Evolutionary conservation across 176 grass and related monocot genomes (phyloP).

Genomic region (Avena eriantha): DNA sequence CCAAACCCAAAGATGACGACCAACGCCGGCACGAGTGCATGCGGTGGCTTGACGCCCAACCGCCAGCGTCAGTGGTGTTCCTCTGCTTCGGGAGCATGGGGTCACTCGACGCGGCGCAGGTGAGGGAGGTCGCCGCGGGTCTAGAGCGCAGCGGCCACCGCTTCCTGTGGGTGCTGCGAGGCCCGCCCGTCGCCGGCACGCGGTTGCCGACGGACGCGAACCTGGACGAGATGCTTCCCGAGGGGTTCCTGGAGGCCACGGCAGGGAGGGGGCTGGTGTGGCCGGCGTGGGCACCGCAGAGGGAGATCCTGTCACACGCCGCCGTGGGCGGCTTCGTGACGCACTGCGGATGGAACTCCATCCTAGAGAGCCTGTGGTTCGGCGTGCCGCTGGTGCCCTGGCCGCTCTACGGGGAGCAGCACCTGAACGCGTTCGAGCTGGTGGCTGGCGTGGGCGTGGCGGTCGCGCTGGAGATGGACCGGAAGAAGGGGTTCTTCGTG

Average conservation of each 20-base stretch:
- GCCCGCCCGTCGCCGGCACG: background rate
- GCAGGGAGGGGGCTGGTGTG: slow-evolving; percentile 3
- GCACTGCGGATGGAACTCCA: slow-evolving; percentile 61
- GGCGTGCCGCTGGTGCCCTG: slow-evolving; percentile 28
- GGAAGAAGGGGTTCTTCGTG: background rate
- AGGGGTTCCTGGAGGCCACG: background rate
- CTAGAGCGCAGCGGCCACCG: slow-evolving; percentile 27
- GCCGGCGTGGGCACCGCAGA: slow-evolving; percentile 21
- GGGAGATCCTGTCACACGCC: slow-evolving; percentile 5
- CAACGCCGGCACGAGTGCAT: slow-evolving; percentile 11
- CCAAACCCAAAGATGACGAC: background rate
- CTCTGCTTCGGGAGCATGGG: slow-evolving; percentile 69
- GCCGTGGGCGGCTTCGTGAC: slow-evolving; percentile 46
- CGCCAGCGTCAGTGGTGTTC: slow-evolving; percentile 49
- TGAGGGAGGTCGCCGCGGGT: background rate
- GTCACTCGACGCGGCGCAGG: slow-evolving; percentile 13
- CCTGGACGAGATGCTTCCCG: slow-evolving; percentile 3
- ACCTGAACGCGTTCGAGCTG: slow-evolving; percentile 51
- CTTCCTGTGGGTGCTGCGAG: slow-evolving; percentile 35
- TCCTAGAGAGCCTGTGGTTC: slow-evolving; percentile 43
- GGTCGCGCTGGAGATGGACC: background rate
- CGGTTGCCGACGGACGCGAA: slow-evolving; percentile 17
- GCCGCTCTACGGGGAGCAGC: slow-evolving; percentile 38
- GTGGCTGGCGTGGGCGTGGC: slow-evolving; percentile 27
- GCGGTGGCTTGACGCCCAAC: slow-evolving; percentile 65